Evolutionary conservation across 768 basidiomycete genomes (phyloP).

Genomic region (Rhodosporidiobolus sp.): DNA sequence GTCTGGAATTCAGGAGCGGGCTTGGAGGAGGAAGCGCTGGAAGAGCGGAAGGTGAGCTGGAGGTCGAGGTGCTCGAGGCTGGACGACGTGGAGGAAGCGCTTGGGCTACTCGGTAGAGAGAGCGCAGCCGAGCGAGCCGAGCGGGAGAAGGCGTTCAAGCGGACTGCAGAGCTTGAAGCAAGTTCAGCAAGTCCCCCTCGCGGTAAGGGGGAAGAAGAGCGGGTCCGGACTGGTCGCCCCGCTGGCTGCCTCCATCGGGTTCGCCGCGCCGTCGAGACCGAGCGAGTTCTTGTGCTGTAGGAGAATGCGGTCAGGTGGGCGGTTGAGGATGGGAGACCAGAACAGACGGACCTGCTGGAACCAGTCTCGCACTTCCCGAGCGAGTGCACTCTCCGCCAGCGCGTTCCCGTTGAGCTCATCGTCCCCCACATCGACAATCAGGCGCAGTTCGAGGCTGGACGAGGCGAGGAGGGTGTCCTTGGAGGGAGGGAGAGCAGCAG

Average conservation of each 20-base stretch:
- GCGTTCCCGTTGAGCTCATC: background rate
- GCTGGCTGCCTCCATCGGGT: accelerated
- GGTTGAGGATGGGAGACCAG: background rate
- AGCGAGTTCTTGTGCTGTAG: constrained; percentile 2
- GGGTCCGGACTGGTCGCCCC: constrained; percentile 13
- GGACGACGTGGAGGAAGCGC: too few species aligned
- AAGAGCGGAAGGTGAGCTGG: background rate
- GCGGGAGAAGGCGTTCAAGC: constrained; percentile 13
- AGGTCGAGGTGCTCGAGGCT: too few species aligned
- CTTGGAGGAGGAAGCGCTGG: background rate
- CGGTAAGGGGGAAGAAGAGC: background rate
- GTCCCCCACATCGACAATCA: background rate
- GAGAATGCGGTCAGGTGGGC: too few species aligned
- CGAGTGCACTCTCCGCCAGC: constrained; percentile 55
- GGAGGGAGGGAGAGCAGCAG: background rate
- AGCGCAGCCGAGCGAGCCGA: background rate
- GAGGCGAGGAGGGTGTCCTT: background rate
- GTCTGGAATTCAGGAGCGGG: too few species aligned
- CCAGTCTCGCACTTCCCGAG: constrained; percentile 80
- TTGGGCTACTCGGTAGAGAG: background rate
- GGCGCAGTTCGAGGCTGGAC: background rate
- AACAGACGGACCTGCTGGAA: constrained; percentile 69
- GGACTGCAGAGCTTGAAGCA: background rate
- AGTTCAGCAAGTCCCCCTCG: background rate
- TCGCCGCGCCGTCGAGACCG: constrained; percentile 1